Conservation (phyloP, 2,329 filamentous ascomycete species). For the Stemphylium vesicarium region DNA sequence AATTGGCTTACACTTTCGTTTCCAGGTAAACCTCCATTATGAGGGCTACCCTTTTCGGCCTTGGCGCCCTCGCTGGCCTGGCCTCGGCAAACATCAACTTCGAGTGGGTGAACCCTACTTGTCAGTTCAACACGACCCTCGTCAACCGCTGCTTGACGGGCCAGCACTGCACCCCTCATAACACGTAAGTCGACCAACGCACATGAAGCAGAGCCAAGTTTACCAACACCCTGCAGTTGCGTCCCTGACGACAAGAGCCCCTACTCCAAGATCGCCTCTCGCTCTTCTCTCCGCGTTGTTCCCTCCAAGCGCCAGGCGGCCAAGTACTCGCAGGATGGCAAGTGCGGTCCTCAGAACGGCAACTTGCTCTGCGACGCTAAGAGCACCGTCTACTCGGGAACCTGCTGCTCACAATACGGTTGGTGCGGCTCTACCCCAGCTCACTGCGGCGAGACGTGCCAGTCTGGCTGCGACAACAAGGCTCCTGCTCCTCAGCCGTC, state of each 20-base stretch:
- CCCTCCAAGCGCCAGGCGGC: conserved; percentile 37
- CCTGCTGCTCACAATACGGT: conserved; percentile 54
- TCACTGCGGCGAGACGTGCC: conserved; percentile 50
- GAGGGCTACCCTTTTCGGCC: conserved; percentile 37
- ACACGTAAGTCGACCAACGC: conserved; percentile 35
- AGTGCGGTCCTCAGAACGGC: conserved; percentile 49
- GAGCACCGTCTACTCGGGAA: conserved; percentile 53
- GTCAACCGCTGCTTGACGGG: conserved; percentile 46
- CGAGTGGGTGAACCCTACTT: conserved; percentile 54
- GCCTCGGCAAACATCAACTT: conserved; percentile 58
- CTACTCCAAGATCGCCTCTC: conserved; percentile 31
- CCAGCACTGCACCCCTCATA: conserved; percentile 45
- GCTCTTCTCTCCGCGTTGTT: conserved; percentile 27
- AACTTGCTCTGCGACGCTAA: conserved; percentile 53
- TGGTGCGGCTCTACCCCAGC: conserved; percentile 54
- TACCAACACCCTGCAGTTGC: conserved; percentile 24
- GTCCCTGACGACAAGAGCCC: conserved; percentile 27
- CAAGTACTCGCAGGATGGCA: conserved; percentile 49
- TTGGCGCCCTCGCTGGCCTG: conserved; percentile 45
- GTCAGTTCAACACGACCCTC: conserved; percentile 38
- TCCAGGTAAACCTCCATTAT: conserved; percentile 28
- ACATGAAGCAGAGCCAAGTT: neutral
- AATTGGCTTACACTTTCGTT: conserved; percentile 21
- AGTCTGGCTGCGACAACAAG: conserved; percentile 47
- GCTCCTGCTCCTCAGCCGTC: conserved; percentile 9